A percentile compares a stretch with the other conserved stretches of the same genome.
Conservation (phyloP, 2,329 filamentous ascomycete species). For the Hypomyces perniciosus region DNA sequence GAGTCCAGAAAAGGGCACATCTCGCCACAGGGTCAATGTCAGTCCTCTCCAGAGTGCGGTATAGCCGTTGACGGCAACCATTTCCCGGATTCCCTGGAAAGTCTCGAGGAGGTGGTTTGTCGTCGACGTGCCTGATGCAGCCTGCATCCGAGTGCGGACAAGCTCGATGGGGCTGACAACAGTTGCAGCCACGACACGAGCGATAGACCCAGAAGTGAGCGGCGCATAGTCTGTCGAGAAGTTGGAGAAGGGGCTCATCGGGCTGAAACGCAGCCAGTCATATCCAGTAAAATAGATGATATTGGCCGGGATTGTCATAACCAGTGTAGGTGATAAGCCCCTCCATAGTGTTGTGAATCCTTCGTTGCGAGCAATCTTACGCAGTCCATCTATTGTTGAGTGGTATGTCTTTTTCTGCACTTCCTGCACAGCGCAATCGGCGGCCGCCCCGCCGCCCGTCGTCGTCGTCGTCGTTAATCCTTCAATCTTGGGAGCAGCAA, state of each 20-base stretch:
- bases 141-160: constrained; percentile 87
- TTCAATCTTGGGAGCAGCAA: constrained; percentile 58
- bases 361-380: constrained; percentile 93
- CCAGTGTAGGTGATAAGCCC: constrained; percentile 84
- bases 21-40: constrained; percentile 87
- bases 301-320: constrained; percentile 92
- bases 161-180: constrained; percentile 89
- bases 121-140: constrained; percentile 52
- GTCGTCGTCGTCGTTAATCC: constrained; percentile 39
- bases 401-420: constrained; percentile 76
- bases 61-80: constrained; percentile 74
- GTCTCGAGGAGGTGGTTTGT: constrained; percentile 75
- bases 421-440: constrained; percentile 82
- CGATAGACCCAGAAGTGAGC: constrained; percentile 70
- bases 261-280: constrained; percentile 80
- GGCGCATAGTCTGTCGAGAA: constrained; percentile 68
- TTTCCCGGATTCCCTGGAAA: constrained; percentile 65
- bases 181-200: constrained; percentile 73
- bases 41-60: constrained; percentile 84
- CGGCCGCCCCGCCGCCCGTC: constrained; percentile 39
- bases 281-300: constrained; percentile 99
- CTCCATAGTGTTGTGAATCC: constrained; percentile 83
- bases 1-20: constrained; percentile 92
- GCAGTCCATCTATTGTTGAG: constrained; percentile 84
- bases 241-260: constrained; percentile 63